Base-by-base conservation (phyloP, 768 basidiomycete genomes). In the Hortiboletus flavorubellus region DNA sequence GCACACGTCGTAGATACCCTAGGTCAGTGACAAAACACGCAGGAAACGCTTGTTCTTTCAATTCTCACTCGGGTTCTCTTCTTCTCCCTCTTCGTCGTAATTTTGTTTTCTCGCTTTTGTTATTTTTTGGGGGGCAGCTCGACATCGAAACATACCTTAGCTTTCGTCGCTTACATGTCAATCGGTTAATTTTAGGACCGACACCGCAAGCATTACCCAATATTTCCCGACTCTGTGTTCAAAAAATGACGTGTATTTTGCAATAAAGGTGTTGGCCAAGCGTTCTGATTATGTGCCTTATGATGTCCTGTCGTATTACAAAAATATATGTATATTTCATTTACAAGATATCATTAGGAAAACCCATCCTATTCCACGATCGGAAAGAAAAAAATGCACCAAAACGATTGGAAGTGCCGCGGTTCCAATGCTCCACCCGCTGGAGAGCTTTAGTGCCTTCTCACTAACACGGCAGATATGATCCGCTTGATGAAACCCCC, bases 1-100 rank as follows among this genome's bases (percentile, higher is more conserved):
- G 31, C n/a, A 38, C 44, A 33, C 44, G 41, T 30, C 23, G 35
- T 42, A 26, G 26, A 58, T 60, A 61, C 59, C 58, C 34, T 34
- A 26, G 26, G 26, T 26, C n/a, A 15, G 18, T 44, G 35, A 45
- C 31, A 53, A 52, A 43, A 42, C 14, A 18, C n/a, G 37, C 41
- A 29, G 46, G 39, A 56, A 38, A 46, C 33, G 6, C 2, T 31
- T 14, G 1, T 30, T 5, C 12, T 33, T 34, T 38, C n/a, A 34
- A 30, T 37, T 21, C 2, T 8, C 7, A n/a, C 2, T 29, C 7
- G 5, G 44, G 5, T 29, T 46, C n/a, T 21, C 2, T 14, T 31
- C 34, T 15, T 47, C 12, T 38, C 11, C 10, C 8, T 29, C 7
- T 39, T 40, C 15, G n/a, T 45, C 16, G 18, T 30, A 14, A 11